Evolutionary conservation across 495 filamentous ascomycete species (phyloP).

Genomic region (Daldinia bambusicola): DNA sequence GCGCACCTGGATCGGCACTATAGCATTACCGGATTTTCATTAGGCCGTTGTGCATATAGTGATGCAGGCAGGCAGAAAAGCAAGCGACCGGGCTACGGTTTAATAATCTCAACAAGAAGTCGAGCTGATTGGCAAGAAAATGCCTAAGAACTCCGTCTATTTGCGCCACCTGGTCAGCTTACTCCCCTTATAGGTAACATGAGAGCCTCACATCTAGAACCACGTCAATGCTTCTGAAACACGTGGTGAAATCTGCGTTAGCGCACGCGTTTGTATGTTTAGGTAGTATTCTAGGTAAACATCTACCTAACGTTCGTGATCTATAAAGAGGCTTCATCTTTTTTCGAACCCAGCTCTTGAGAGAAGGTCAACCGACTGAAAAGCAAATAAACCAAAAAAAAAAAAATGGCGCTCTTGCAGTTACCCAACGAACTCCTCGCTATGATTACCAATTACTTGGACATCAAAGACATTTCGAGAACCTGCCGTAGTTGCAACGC

Average conservation of each 20-base stretch:
- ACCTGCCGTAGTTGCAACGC: constrained; percentile 8
- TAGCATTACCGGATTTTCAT: too few species aligned
- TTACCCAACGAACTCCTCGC: constrained; percentile 19
- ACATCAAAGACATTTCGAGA: neutral
- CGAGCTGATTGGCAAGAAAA: constrained; percentile 1
- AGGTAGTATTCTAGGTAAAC: neutral
- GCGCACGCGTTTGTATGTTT: neutral
- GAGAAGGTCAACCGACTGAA: neutral
- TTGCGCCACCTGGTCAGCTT: neutral
- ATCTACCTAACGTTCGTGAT: too few species aligned
- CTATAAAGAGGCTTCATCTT: neutral
- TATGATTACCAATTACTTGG: neutral
- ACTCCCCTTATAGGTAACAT: neutral
- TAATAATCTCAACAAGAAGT: too few species aligned
- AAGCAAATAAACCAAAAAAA: neutral
- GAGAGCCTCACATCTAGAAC: neutral
- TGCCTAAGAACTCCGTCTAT: neutral
- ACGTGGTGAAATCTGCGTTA: neutral
- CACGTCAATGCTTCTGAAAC: neutral
- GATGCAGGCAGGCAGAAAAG: too few species aligned
- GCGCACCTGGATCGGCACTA: too few species aligned
- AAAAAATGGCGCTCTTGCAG: constrained; percentile 10
- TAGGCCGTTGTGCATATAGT: too few species aligned
- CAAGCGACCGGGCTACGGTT: too few species aligned
- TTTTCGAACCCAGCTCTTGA: too few species aligned